phyloP scores from a whole-genome alignment of 2,329 filamentous ascomycete genomes.

The Magnaporthiopsis rhizophila region DNA sequence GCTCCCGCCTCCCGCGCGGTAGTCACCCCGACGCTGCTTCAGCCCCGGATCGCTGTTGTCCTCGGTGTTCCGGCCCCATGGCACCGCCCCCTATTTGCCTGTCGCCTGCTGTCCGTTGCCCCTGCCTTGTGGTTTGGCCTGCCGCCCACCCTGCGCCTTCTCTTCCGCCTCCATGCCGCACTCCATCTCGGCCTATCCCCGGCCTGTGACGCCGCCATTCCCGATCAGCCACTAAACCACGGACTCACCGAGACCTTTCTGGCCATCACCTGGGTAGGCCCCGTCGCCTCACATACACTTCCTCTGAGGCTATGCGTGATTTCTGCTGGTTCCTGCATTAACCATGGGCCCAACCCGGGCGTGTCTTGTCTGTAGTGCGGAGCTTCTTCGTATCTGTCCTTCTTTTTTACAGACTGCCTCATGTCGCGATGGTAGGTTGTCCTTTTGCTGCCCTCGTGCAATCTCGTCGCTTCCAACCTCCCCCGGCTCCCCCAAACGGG shows the following conservation, averaged over 20 bases:
- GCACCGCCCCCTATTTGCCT: conserved; percentile 65
- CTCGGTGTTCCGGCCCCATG: conserved; percentile 65
- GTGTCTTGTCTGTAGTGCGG: conserved; percentile 47
- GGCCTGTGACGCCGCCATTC: not conserved
- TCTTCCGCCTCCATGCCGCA: conserved; percentile 51
- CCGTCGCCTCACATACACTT: not conserved
- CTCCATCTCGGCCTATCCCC: conserved; percentile 10
- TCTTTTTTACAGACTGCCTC: conserved; percentile 77
- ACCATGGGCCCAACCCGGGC: not conserved
- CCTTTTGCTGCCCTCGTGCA: not conserved
- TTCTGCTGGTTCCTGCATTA: conserved; percentile 4
- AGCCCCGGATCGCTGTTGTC: conserved; percentile 71
- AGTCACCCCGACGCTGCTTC: conserved; percentile 41
- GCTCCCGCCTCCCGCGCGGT: conserved; percentile 8
- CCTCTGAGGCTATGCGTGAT: not conserved
- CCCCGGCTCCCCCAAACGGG: too few species aligned
- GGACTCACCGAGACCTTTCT: conserved; percentile 60
- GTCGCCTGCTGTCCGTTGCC: conserved; percentile 62
- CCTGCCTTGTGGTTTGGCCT: conserved; percentile 67
- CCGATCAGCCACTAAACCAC: conserved; percentile 4
- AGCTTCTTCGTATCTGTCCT: conserved; percentile 69
- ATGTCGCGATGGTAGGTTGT: conserved; percentile 66
- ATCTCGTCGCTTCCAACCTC: not conserved
- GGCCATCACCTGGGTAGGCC: conserved; percentile 65
- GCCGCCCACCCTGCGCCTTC: conserved; percentile 58